Base-by-base conservation (phyloP, 2,329 filamentous ascomycete species). In the Aspergillus costaricaensis region DNA sequence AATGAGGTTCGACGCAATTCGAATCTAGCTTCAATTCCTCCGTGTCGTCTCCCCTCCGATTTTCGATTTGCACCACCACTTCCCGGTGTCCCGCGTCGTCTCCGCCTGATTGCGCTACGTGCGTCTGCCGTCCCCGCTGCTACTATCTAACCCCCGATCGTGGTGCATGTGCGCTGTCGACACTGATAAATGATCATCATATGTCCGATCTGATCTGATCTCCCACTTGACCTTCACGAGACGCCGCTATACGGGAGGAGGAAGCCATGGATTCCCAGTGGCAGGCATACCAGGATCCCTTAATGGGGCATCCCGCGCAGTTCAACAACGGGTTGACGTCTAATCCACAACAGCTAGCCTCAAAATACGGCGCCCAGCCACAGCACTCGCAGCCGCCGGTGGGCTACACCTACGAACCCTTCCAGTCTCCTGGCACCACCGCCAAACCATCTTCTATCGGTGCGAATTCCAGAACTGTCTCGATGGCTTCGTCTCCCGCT, bases 321-420 rank as follows among this genome's bases (percentile, higher is more conserved):
- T 89, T 87, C 76, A 87, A 86, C 76, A 82, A 82, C 75, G 77
- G 78, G 66, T 74, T 78, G 69, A 75, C 77, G 60, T 75, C 75
- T 60, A 81, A 83, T 73, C 78, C 83, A 65, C 79, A 81, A 67
- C 77, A 81, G 65, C 66, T 76, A 64, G 76, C 79, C 71, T 80
- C 85, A 68, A 83, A 83, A 73, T 78, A 76, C 70, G 70, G 72
- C 64, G 71, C 69, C 62, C 79, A 80, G 70, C 73, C 74, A 72
- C 80, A 73, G 64, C 74, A 76, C 63, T 74, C 72, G 63, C 80
- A 86, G 72, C 80, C 85, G 61, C 83, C 85, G 52, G 80, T 82
- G 65, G 82, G 82, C 72, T 90, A 86, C 77, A 86, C 87, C 67
- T 90, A 90, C 75, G 87, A 90, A 68, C 82, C 87, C 70, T 90